Evolutionary conservation across 78 protist species (phyloP).

Genomic region (Cyanophora paradoxa): DNA sequence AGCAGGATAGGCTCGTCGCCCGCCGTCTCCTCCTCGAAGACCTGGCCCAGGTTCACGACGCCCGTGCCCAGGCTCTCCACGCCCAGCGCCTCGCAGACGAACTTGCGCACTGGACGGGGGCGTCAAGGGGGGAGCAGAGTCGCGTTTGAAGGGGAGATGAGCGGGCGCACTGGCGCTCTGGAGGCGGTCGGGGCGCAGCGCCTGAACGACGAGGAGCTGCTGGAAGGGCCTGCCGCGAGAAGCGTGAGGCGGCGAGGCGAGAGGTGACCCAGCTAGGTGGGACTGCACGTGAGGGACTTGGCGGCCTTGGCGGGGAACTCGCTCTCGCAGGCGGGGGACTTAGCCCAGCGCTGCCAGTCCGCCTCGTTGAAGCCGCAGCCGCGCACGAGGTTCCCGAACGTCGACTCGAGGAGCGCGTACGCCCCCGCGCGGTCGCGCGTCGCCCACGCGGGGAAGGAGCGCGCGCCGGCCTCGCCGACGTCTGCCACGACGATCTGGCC

Average conservation of each 20-base stretch:
- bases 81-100: neutral
- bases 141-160: too few relatives aligned
- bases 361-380: neutral
- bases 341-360: constrained; percentile 9
- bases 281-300: too few relatives aligned
- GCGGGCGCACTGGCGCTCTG: constrained; percentile 20
- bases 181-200: constrained; percentile 71
- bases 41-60: neutral
- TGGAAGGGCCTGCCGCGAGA: constrained; percentile 28
- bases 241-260: neutral
- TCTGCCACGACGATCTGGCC: constrained; percentile 16
- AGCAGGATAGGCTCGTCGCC: constrained; percentile 50
- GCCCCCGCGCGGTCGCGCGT: neutral
- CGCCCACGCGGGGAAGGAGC: neutral
- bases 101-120: neutral
- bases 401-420: neutral
- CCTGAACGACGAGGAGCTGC: constrained; percentile 49
- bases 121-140: too few relatives aligned
- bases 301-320: constrained; percentile 8
- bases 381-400: constrained; percentile 5
- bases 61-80: constrained; percentile 2
- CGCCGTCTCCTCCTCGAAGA: neutral
- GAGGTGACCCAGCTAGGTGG: too few relatives aligned
- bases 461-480: neutral
- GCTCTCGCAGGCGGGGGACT: constrained; percentile 1